Percentiles rank a stretch among this genome's conserved stretches.
Conservation (phyloP, 1,284 basidiomycete genomes). For the Fistulinella cinereoalba region DNA sequence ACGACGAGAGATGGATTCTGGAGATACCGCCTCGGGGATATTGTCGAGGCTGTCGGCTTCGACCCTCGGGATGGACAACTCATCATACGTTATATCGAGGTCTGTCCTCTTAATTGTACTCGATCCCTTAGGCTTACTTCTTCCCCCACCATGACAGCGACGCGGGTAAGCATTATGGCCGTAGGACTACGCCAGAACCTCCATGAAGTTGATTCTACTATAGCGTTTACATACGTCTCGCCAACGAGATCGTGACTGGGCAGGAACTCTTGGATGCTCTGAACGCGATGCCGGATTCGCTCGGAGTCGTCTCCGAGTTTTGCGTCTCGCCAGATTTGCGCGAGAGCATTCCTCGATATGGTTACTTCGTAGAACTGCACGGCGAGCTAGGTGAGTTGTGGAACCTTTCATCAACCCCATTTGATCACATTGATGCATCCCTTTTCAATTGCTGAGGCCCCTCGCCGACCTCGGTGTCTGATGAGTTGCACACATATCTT, state of each 20-base stretch:
- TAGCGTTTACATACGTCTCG: conserved; percentile 19
- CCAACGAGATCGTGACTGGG: conserved; percentile 19
- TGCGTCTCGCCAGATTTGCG: no score
- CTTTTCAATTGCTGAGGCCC: conserved; percentile 8
- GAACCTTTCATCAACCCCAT: no score
- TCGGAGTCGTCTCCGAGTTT: conserved; percentile 20
- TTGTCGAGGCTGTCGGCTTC: conserved; percentile 24
- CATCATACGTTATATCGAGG: no score
- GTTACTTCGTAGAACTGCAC: conserved; percentile 21
- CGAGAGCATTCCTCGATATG: conserved; percentile 15
- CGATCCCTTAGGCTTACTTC: no score
- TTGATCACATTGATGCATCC: no score
- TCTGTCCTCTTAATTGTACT: no score
- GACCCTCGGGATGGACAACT: conserved; percentile 21
- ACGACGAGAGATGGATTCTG: conserved; percentile 27
- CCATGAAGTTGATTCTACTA: no score
- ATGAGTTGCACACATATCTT: conserved; percentile 9
- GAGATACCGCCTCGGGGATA: conserved; percentile 26
- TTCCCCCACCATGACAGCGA: no score
- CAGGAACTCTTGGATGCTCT: conserved; percentile 18
- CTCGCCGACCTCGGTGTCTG: neutral
- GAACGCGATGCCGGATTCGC: conserved; percentile 9
- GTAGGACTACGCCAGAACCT: no score
- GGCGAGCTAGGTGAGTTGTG: conserved; percentile 8
- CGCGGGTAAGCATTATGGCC: no score